phyloP scores from a whole-genome alignment of 805 yeast species.

The Myxozyma vanderwaltii region DNA sequence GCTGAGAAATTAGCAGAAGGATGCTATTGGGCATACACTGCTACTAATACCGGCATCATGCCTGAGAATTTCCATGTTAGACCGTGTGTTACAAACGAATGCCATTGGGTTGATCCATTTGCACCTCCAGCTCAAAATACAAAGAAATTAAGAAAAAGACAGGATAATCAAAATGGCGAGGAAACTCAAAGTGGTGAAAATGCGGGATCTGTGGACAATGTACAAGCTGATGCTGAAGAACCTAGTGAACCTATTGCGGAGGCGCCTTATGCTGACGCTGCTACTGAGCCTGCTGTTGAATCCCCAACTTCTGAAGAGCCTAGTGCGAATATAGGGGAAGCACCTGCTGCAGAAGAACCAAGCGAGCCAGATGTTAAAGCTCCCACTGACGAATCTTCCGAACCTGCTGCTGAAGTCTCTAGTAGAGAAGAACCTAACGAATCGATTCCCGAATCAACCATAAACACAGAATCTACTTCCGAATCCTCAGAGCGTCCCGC shows the following conservation, averaged over 20 bases:
- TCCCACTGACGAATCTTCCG: neutral
- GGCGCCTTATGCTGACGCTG: neutral
- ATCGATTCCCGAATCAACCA: neutral
- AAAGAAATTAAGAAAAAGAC: conserved; percentile 7
- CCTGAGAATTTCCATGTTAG: conserved; percentile 48
- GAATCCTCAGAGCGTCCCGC: neutral
- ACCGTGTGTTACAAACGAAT: conserved; percentile 26
- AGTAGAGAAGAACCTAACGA: neutral
- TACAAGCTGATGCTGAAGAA: neutral
- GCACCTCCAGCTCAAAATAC: neutral
- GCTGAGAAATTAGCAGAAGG: conserved; percentile 53
- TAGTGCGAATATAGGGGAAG: too few species aligned
- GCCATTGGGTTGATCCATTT: conserved; percentile 18
- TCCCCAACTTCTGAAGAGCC: neutral
- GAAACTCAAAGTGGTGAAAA: neutral
- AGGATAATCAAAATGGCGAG: neutral
- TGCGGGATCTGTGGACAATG: neutral
- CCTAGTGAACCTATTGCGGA: neutral
- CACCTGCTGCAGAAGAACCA: neutral
- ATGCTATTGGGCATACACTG: conserved; percentile 50
- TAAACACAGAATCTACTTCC: neutral
- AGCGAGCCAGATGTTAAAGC: neutral
- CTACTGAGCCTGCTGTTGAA: conserved; percentile 4
- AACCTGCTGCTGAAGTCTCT: neutral
- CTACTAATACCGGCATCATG: conserved; percentile 47